phyloP scores from a whole-genome alignment of 2,329 filamentous ascomycete species.

The Hymenoscyphus linearis region DNA sequence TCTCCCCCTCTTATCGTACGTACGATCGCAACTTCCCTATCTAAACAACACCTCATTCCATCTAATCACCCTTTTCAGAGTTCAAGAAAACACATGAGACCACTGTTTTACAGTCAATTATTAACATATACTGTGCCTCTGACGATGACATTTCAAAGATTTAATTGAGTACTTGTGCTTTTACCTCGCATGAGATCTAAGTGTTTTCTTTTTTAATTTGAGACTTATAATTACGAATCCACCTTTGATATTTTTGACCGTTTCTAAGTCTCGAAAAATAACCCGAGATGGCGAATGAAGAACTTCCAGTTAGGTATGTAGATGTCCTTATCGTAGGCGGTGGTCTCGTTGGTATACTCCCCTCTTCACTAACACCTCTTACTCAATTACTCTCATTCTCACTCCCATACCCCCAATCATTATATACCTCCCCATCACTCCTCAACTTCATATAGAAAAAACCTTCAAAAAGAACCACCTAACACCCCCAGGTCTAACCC shows the following conservation, averaged over 20 bases:
- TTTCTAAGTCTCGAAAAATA: background rate
- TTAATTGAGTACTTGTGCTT: background rate
- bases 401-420: constrained; percentile 30
- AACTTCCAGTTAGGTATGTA: constrained; percentile 15
- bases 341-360: constrained; percentile 38
- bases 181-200: too few species aligned
- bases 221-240: background rate
- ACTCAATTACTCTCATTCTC: background rate
- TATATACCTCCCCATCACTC: too few species aligned
- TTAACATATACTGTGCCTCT: background rate
- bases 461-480: constrained; percentile 11
- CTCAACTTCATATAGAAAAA: constrained; percentile 46
- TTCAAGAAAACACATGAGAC: background rate
- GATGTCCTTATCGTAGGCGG: constrained; percentile 40
- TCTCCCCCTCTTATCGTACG: background rate
- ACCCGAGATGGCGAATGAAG: background rate
- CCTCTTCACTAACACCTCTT: constrained; percentile 12
- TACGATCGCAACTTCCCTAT: background rate
- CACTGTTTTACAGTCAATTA: background rate
- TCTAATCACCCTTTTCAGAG: background rate
- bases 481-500: constrained; percentile 15
- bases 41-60: background rate
- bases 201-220: background rate
- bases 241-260: background rate
- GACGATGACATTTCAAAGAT: background rate